Conservation (phyloP, 495 filamentous ascomycete genomes). For the Hyaloscypha variabilis region DNA sequence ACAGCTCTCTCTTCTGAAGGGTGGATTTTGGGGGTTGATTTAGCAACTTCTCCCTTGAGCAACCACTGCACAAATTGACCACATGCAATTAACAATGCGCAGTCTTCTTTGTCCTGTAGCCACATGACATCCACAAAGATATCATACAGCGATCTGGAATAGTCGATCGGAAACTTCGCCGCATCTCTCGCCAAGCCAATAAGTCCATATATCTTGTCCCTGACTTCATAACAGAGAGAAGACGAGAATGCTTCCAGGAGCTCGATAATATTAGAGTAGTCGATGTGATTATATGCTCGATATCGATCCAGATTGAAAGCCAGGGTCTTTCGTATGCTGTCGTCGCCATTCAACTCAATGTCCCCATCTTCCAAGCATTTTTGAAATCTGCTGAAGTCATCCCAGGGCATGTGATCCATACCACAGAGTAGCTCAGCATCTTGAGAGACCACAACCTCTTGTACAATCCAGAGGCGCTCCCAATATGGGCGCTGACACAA, state of each 20-base stretch:
- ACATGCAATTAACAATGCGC: background rate
- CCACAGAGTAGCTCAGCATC: background rate
- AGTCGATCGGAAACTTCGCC: background rate
- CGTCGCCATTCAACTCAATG: background rate
- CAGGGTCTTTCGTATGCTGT: background rate
- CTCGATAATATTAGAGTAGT: background rate
- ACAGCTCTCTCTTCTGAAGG: background rate
- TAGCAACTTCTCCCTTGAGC: background rate
- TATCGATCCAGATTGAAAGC: conserved; percentile 1
- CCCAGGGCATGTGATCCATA: background rate
- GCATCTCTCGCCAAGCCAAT: conserved; percentile 4
- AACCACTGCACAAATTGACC: background rate
- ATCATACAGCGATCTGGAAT: background rate
- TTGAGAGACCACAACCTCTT: background rate
- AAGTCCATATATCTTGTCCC: conserved; percentile 10
- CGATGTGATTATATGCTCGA: background rate
- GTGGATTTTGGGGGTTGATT: background rate
- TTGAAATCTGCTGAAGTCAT: background rate
- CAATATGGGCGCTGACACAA: background rate
- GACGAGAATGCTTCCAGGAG: background rate
- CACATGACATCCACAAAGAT: background rate
- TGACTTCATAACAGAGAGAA: background rate
- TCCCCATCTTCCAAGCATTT: background rate
- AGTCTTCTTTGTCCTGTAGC: background rate
- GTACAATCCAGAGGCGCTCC: conserved; percentile 5